Conservation (phyloP, 2,329 filamentous ascomycete genomes). For the Colletotrichum sp. region DNA sequence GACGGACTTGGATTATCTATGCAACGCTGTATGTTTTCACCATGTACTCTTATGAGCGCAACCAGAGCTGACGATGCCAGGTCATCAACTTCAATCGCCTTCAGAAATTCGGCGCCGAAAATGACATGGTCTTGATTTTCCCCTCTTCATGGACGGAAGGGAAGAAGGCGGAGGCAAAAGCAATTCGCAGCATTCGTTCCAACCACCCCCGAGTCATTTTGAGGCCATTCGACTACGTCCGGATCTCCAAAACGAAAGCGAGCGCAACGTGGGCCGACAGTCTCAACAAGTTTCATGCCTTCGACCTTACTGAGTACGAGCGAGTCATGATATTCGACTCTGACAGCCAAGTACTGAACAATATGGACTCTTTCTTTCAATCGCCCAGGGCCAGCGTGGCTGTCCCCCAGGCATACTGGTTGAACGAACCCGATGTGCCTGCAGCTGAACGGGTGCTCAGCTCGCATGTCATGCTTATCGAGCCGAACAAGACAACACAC, state of each 20-base stretch:
- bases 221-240: conserved; percentile 3
- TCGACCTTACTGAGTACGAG: conserved; percentile 67
- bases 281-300: conserved; percentile 72
- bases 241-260: conserved; percentile 11
- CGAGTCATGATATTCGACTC: conserved; percentile 60
- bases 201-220: neutral
- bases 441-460: conserved; percentile 44
- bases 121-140: conserved; percentile 52
- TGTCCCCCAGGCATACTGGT: conserved; percentile 77
- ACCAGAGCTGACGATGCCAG: neutral
- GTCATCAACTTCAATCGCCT: conserved; percentile 55
- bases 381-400: conserved; percentile 65
- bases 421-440: conserved; percentile 54
- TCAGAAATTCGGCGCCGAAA: conserved; percentile 44
- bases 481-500: conserved; percentile 40
- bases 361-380: conserved; percentile 75
- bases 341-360: conserved; percentile 66
- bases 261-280: conserved; percentile 64
- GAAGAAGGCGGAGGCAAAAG: neutral
- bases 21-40: conserved; percentile 40
- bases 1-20: conserved; percentile 51
- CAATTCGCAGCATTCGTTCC: neutral
- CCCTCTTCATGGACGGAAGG: conserved; percentile 29
- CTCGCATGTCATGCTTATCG: conserved; percentile 62
- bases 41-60: neutral